Percentiles rank a stretch among this genome's conserved stretches.
Evolutionary conservation across 148 eudicot species (phyloP).

Genomic region (Polygonum maritimum): DNA sequence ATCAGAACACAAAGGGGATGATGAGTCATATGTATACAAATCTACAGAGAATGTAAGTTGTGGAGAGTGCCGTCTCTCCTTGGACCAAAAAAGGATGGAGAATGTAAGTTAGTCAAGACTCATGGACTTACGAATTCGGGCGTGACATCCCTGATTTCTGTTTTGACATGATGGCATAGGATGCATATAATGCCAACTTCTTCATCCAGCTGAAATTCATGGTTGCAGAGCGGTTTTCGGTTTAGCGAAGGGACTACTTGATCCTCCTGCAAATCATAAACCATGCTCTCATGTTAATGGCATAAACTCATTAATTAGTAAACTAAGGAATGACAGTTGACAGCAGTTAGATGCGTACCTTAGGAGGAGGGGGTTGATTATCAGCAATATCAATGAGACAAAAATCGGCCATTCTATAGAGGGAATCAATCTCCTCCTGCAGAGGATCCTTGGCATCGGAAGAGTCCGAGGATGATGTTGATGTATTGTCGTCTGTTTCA

Average conservation of each 20-base stretch:
- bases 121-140: constrained; percentile 42
- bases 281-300: background rate
- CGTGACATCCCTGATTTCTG: constrained; percentile 33
- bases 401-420: background rate
- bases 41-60: no score
- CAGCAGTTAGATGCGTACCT: background rate
- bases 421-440: background rate
- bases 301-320: no score
- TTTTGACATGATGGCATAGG: constrained; percentile 26
- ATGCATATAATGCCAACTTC: constrained; percentile 45
- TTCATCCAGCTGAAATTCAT: constrained; percentile 21
- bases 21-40: no score
- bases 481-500: constrained; percentile 33
- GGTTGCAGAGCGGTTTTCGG: constrained; percentile 24
- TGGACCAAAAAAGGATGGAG: no score
- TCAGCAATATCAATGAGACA: background rate
- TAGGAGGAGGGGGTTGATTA: background rate
- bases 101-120: background rate
- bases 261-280: constrained; percentile 5
- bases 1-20: background rate
- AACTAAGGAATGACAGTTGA: no score
- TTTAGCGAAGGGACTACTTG: background rate
- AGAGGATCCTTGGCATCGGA: background rate
- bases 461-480: background rate
- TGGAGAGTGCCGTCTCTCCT: no score